Conservation (phyloP, 495 filamentous ascomycete genomes). For the Penicillium maclennaniae region DNA sequence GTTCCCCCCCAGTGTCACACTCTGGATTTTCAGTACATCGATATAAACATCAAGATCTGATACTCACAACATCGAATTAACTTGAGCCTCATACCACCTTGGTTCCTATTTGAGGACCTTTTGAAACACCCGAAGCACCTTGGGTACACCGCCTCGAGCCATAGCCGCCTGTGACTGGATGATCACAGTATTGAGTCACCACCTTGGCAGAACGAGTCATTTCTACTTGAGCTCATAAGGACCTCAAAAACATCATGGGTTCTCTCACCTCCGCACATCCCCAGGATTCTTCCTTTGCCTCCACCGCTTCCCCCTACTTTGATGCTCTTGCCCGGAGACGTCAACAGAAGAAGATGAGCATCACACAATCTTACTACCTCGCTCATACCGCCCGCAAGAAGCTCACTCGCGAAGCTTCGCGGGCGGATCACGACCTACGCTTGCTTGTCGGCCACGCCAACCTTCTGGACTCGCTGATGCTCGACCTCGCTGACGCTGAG, state of each 20-base stretch:
- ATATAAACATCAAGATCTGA: not conserved
- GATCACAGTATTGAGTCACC: constrained; percentile 31
- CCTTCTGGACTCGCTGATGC: constrained; percentile 92
- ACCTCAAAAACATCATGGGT: constrained; percentile 26
- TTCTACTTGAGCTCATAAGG: constrained; percentile 25
- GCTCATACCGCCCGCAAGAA: constrained; percentile 93
- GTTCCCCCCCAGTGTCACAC: not conserved
- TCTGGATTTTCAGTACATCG: not conserved
- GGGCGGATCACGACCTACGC: constrained; percentile 88
- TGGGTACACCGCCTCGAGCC: constrained; percentile 24
- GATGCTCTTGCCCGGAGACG: constrained; percentile 34
- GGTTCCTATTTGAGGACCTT: not conserved
- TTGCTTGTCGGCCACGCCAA: constrained; percentile 96
- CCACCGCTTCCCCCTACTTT: constrained; percentile 32
- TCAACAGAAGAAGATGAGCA: constrained; percentile 79
- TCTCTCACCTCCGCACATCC: constrained; percentile 8
- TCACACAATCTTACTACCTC: constrained; percentile 96
- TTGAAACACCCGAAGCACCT: not conserved
- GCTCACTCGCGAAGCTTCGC: constrained; percentile 86
- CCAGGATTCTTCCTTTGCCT: constrained; percentile 23
- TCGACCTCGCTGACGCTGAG: constrained; percentile 92
- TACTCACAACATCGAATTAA: not conserved
- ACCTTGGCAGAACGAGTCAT: constrained; percentile 32
- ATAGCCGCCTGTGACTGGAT: constrained; percentile 21
- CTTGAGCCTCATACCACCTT: not conserved